Evolutionary conservation across 805 yeast species (phyloP).

Genomic region (Ogataea philodendri): DNA sequence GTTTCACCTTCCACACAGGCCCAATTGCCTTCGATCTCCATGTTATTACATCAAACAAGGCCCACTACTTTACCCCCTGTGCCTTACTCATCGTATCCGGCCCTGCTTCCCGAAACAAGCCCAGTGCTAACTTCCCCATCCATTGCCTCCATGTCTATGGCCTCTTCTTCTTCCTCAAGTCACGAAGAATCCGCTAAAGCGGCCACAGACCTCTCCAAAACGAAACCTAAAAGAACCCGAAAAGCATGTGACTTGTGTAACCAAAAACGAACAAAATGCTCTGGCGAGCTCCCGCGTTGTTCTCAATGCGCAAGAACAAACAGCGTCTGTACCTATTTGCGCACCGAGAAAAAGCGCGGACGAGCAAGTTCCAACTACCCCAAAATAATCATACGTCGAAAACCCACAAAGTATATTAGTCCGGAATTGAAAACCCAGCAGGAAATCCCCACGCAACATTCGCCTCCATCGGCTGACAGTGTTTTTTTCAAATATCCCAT

Average conservation of each 20-base stretch:
- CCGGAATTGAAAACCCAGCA: conserved; percentile 4
- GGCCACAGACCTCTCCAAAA: conserved; percentile 4
- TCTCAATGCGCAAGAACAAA: conserved; percentile 37
- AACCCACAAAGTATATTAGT: conserved; percentile 22
- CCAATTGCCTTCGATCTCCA: conserved; percentile 11
- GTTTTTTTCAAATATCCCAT: conserved; percentile 13
- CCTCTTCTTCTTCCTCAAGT: conserved; percentile 4
- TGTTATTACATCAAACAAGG: conserved; percentile 7
- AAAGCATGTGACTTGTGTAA: conserved; percentile 51
- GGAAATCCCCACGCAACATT: not conserved
- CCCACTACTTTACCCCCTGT: conserved; percentile 3
- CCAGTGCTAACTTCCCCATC: conserved; percentile 1
- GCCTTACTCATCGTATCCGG: conserved; percentile 7
- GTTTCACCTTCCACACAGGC: conserved; percentile 1
- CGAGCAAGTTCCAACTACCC: conserved; percentile 44
- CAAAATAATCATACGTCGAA: conserved; percentile 29
- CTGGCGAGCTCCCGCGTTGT: conserved; percentile 44
- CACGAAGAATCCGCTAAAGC: conserved; percentile 3
- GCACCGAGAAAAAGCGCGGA: conserved; percentile 46
- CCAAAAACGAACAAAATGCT: conserved; percentile 46
- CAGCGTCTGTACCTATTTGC: conserved; percentile 39
- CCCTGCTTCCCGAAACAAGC: conserved; percentile 6
- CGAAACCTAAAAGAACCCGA: conserved; percentile 23
- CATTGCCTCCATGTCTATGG: not conserved
- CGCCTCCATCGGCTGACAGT: not conserved